Evolutionary conservation across 2,329 filamentous ascomycete species (phyloP), one percentile per base, ranked within the genome.

Genomic region (Fusarium humuli): DNA sequence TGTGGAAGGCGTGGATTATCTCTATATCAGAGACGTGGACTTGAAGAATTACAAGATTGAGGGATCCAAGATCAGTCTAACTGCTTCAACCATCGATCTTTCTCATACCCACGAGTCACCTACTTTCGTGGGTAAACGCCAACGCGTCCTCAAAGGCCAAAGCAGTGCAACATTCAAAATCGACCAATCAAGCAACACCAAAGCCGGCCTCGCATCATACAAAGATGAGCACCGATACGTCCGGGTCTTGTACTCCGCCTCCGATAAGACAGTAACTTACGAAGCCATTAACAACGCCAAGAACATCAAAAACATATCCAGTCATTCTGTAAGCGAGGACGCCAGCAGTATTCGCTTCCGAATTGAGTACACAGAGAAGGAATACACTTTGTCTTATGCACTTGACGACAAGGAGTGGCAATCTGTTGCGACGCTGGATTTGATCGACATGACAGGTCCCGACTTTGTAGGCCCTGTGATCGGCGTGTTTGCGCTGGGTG

Each of bases 381-480:
- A 59, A 13, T 65, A 64, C 12, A 37, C 29, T 23, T 40, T 57
- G 7, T 34, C 10, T 1, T 64, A 57, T 25, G 16, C 59, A 9
- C 3, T 40, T 14, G 59, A 53, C 0, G 30, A 7, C 12, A 32
- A 57, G 14, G 42, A 57, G 1, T 57, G 61, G 59, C 11, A 48
- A 7, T 40, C 11, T 16, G 5, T 64, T 27, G 61, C 48, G 14
- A 64, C 59, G 12, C 42, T 64, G 13, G 61, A 64, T 14, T 40
- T 61, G 18, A 34, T 44, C 4, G 61, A 64, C 11, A 64, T 64
- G 59, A 64, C 61, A 5, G 61, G 61, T 1, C 59, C 61, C 9
- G 61, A 64, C 9, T 64, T 64, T 48, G 61, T 64, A 37, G 61
- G 61, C 10, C 61, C 61, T 23, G 61, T 64, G 45, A 64, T 64